Base-by-base conservation (phyloP, 768 basidiomycete genomes). In the Boletus pseudo-olivaceus region DNA sequence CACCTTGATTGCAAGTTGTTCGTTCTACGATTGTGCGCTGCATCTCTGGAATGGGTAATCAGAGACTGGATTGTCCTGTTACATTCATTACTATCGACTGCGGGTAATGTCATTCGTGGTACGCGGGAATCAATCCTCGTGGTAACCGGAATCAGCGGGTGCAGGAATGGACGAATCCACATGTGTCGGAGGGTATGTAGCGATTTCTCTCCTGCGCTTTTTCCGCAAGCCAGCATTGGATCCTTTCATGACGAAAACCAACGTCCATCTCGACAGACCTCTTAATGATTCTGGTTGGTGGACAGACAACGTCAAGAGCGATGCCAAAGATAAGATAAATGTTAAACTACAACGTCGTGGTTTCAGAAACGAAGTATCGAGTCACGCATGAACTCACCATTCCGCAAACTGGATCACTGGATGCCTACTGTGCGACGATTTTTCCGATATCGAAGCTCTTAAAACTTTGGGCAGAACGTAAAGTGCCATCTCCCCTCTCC, bases 1-100 rank as follows among this genome's bases (percentile, higher is more conserved):
- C 34, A 85, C 84, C 2, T 51, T 88, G 48, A 77, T 98, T 35
- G 93, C 85, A 8, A 95, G 87, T 58, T 95, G 93, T 67, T 97
- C 93, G 17, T 99, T 99, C 73, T 99, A 98, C 65, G 97, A 99
- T 65, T 91, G 93, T 67, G 70, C 76, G 35, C 67, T 98, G 70
- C 82, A 85, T 66, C 62, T 94, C 17, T 99, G 96, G 95, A 73
- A 70, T 42, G 87, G 78, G 32, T 93, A 67, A 80, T 45, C 12
- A 44, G 41, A 47, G 11, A 37, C 2, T 23, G n/a, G 8, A 38
- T 30, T 38, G 32, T 30, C 27, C n/a, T 20, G 32, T 44, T 26
- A 12, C 26, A 38, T 39, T 49, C 30, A 34, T 37, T 33, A 27
- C 27, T n/a, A 40, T 26, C 19, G 12, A 26, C 17, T 47, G 37